Evolutionary conservation across 345 rosid species (phyloP).

Genomic region (Lumnitzera racemosa): DNA sequence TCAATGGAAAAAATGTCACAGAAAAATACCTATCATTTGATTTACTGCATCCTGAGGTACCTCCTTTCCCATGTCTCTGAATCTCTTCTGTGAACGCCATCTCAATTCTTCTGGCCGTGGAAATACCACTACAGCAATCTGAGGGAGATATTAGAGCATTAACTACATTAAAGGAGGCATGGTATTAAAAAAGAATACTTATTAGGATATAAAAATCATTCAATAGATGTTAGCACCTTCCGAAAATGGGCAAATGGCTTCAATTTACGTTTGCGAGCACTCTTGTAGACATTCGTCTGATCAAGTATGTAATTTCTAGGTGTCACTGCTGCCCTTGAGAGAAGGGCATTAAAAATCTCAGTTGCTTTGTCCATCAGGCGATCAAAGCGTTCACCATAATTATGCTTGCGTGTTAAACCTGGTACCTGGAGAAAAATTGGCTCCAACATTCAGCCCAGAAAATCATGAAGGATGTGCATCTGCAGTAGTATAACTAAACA

Average conservation of each 20-base stretch:
- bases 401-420: constrained; percentile 18
- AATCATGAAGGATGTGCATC: not conserved
- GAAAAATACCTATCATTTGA: constrained; percentile 20
- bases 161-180: not conserved
- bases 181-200: not conserved
- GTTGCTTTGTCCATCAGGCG: constrained; percentile 17
- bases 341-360: constrained; percentile 16
- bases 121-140: constrained; percentile 26
- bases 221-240: constrained; percentile 15
- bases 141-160: constrained; percentile 1
- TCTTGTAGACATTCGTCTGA: constrained; percentile 30
- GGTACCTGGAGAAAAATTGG: constrained; percentile 14
- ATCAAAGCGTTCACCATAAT: constrained; percentile 22
- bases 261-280: constrained; percentile 27
- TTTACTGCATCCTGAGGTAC: constrained; percentile 20
- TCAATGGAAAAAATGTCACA: not conserved
- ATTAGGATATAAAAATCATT: not conserved
- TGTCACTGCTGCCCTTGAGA: constrained; percentile 24
- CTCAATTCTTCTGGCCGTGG: constrained; percentile 23
- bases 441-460: not conserved
- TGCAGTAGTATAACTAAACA: not conserved
- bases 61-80: constrained; percentile 28
- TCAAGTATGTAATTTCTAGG: constrained; percentile 25
- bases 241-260: constrained; percentile 16
- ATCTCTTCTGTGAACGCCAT: constrained; percentile 18